Base-by-base conservation (phyloP, 1,284 basidiomycete genomes). In the Ceratobasidium sp. region DNA sequence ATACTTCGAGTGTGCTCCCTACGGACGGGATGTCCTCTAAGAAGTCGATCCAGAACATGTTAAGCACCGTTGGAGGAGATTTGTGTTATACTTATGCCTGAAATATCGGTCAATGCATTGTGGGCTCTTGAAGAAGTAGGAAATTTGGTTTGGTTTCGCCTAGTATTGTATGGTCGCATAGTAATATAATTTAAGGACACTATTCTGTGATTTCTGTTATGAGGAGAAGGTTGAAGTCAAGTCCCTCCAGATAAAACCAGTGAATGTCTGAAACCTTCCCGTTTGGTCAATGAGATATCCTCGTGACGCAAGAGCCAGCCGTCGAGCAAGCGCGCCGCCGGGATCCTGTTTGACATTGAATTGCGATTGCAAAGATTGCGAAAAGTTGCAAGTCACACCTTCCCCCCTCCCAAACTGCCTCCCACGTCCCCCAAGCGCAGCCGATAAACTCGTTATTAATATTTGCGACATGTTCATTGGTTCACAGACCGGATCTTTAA, bases 271-370 rank as follows among this genome's bases (percentile, higher is more conserved):
- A 58, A 30, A 30, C 23, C 28, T 62, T 43, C 66, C 52, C 21
- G 43, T 38, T 58, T 70, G 35, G 67, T 70, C 7, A 2, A 9
- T 30, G 18, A 30, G 46, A 46, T 21, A 43, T 38, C 67, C 67
- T 47, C 67, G 67, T 70, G 67, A 70, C 44, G 44, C 67, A 70
- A 50, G 67, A 70, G 55, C 67, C 67, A 46, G 52, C 41, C 23
- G 49, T 28, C 16, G 26, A 59, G 67, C 67, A 70, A 70, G 67
- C 67, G 67, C 67, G 67, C 67, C 67, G 67, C 26, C 67, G 67
- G 67, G 41, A 70, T 49, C 43, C 54, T 70, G 67, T 70, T 70
- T 70, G 67, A 11, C n/a, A 38, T 13, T 47, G 43, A 41, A 57
- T 70, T 70, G 54, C 38, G 58, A 26, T 18, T 61, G 35, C 21